Conservation (phyloP, 352 stramenopile genomes). For the Phytophthora agathidicida region DNA sequence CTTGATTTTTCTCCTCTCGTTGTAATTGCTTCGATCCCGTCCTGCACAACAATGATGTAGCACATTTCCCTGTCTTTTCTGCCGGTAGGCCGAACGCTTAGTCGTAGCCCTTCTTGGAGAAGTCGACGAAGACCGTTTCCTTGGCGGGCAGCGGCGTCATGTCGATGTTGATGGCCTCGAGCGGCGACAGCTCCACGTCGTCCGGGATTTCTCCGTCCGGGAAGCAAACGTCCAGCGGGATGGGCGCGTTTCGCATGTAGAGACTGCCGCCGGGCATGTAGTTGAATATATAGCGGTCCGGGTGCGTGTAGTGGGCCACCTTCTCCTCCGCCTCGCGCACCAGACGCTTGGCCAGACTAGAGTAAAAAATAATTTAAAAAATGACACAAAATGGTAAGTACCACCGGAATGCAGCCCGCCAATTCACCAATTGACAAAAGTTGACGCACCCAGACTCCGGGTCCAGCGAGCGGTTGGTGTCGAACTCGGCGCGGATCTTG, state of each 20-base stretch:
- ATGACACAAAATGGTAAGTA: conserved; percentile 12
- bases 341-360: conserved; percentile 77
- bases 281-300: conserved; percentile 96
- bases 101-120: conserved; percentile 89
- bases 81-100: conserved; percentile 35
- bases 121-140: conserved; percentile 83
- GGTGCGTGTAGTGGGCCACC: conserved; percentile 94
- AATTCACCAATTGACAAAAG: neutral
- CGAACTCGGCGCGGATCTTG: conserved; percentile 94
- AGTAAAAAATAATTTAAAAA: conserved; percentile 5
- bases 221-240: conserved; percentile 94
- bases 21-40: conserved; percentile 27
- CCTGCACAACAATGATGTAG: neutral
- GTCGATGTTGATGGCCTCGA: conserved; percentile 89
- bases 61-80: neutral
- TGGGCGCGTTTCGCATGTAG: conserved; percentile 99
- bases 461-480: conserved; percentile 72
- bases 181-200: conserved; percentile 81
- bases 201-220: conserved; percentile 86
- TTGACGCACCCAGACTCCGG: conserved; percentile 59
- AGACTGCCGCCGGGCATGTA: conserved; percentile 98
- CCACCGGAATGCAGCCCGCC: conserved; percentile 35
- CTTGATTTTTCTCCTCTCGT: conserved; percentile 30
- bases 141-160: conserved; percentile 83
- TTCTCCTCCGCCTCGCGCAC: conserved; percentile 93